phyloP scores from a whole-genome alignment of 23 red algal genomes.

The Cyanidium caldarium region DNA sequence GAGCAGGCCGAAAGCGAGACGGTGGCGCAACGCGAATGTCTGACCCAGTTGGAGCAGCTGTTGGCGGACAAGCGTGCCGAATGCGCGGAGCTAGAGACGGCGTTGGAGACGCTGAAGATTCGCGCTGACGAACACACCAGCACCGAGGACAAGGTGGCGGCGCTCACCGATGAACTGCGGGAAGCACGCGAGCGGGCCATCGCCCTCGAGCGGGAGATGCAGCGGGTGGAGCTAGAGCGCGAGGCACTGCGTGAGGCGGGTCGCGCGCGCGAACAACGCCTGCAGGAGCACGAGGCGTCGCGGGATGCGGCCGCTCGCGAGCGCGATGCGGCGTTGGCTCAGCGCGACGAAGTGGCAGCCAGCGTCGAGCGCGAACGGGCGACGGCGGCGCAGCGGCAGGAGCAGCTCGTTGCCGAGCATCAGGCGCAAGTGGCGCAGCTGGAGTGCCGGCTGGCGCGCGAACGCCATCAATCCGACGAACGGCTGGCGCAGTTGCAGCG shows the following conservation, averaged over 20 bases:
- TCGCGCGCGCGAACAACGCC: background rate
- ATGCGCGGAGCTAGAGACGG: background rate
- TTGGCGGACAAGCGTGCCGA: background rate
- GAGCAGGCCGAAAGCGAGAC: background rate
- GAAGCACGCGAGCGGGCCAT: background rate
- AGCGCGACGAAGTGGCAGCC: background rate
- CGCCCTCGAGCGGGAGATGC: background rate
- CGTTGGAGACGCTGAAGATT: background rate
- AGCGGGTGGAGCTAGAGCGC: background rate
- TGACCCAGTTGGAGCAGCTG: background rate
- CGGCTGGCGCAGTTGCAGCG: background rate
- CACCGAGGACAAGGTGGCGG: background rate
- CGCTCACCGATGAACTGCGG: background rate
- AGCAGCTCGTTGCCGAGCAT: background rate
- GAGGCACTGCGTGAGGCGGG: background rate
- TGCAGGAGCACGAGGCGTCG: background rate
- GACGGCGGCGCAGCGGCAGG: background rate
- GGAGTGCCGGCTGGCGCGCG: background rate
- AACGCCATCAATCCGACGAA: background rate
- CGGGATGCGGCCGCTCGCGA: background rate
- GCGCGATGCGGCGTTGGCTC: background rate
- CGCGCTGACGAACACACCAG: background rate
- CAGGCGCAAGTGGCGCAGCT: background rate
- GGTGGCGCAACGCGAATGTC: background rate
- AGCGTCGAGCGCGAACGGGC: background rate